Percentiles rank a stretch among this genome's conserved stretches.
phyloP scores from a whole-genome alignment of 305 asterid genomes.

The Solanum aculeatissimum region DNA sequence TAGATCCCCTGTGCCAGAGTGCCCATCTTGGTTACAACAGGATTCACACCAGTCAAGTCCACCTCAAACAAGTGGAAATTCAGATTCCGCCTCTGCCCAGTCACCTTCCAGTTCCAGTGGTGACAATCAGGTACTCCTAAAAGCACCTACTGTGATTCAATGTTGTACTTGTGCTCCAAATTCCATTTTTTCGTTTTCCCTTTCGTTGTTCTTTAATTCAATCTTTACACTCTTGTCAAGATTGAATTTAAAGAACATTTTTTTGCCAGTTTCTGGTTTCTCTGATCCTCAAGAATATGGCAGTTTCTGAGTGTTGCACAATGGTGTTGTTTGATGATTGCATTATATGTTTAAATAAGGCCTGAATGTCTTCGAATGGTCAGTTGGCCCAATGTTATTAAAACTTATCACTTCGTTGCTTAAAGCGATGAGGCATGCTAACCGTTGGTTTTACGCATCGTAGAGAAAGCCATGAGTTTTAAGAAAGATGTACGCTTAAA shows the following conservation, averaged over 20 bases:
- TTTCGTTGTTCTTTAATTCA: neutral
- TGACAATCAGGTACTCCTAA: constrained; percentile 50
- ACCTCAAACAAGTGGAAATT: constrained; percentile 69
- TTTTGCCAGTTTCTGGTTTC: neutral
- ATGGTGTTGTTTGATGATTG: neutral
- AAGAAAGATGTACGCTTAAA: neutral
- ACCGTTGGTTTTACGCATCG: neutral
- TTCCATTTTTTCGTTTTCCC: neutral
- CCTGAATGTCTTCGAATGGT: too few relatives aligned
- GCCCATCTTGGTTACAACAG: constrained; percentile 62
- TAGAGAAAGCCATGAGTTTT: neutral
- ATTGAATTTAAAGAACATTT: neutral
- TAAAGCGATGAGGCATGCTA: neutral
- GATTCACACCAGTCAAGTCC: constrained; percentile 75
- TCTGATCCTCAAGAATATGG: neutral
- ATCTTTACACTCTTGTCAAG: neutral
- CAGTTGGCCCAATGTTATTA: neutral
- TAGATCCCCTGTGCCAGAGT: constrained; percentile 42
- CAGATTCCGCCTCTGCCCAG: constrained; percentile 74
- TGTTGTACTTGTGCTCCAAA: neutral
- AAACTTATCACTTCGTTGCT: neutral
- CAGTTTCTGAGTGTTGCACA: neutral
- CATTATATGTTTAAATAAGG: neutral
- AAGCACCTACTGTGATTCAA: neutral
- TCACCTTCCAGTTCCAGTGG: constrained; percentile 82